Evolutionary conservation across 805 yeast genomes (phyloP).

Genomic region (Torulaspora delbrueckii): DNA sequence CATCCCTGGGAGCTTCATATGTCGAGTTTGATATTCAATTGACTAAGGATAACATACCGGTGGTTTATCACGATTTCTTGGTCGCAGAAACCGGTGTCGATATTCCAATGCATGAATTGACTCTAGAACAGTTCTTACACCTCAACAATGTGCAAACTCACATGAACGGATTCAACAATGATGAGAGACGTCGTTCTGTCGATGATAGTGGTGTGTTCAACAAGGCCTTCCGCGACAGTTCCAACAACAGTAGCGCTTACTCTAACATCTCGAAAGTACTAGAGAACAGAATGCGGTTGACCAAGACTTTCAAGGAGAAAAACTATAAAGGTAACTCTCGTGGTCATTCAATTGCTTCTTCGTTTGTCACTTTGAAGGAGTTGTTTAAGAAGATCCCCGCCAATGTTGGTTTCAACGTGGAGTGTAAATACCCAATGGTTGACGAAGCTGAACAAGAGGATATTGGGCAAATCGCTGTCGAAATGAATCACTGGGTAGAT

Average conservation of each 20-base stretch:
- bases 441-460: conserved; percentile 88
- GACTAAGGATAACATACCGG: conserved; percentile 87
- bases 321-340: conserved; percentile 91
- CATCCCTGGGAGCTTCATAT: conserved; percentile 91
- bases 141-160: conserved; percentile 36
- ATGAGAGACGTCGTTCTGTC: conserved; percentile 30
- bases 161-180: conserved; percentile 4
- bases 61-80: conserved; percentile 87
- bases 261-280: conserved; percentile 10
- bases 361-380: conserved; percentile 83
- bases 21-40: conserved; percentile 96
- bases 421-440: conserved; percentile 90
- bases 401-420: conserved; percentile 88
- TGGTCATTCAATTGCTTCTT: conserved; percentile 84
- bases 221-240: conserved; percentile 6
- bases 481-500: conserved; percentile 83
- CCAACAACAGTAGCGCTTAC: conserved; percentile 7
- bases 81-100: conserved; percentile 96
- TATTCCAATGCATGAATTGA: conserved; percentile 90
- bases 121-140: conserved; percentile 80
- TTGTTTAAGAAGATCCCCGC: conserved; percentile 75
- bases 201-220: conserved; percentile 17
- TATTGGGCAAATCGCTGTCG: conserved; percentile 78
- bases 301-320: conserved; percentile 81
- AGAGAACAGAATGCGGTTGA: conserved; percentile 66